These are phyloP conservation scores for Phytopythium chamaehyphon DNA, from an alignment of 352 stramenopile genomes.

Conservation along the genomic window DNA sequence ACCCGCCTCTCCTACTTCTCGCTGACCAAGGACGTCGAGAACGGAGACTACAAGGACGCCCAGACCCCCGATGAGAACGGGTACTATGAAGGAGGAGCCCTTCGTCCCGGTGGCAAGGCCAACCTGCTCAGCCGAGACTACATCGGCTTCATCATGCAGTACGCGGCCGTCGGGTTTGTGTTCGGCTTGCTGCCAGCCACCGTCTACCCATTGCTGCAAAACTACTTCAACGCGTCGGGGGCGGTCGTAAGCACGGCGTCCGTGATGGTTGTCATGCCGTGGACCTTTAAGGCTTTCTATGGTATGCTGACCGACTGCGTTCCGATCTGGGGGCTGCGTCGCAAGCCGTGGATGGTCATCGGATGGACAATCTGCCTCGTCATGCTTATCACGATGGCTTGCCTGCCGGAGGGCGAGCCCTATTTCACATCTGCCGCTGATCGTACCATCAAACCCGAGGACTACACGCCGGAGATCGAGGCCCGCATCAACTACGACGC, in stretches of 20 bases:
- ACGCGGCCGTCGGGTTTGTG: constrained; percentile 16
- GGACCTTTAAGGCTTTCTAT: constrained; percentile 27
- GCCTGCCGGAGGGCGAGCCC: constrained; percentile 15
- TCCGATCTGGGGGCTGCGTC: constrained; percentile 15
- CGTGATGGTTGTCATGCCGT: constrained; percentile 43
- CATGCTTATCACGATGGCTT: constrained; percentile 24
- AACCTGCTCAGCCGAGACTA: constrained; percentile 18
- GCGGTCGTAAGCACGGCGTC: constrained; percentile 10
- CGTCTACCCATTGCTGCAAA: constrained; percentile 27
- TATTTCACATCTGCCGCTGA: constrained; percentile 18
- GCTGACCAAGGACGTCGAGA: constrained; percentile 13
- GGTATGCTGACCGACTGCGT: constrained; percentile 17
- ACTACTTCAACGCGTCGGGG: constrained; percentile 21
- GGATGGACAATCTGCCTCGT: constrained; percentile 24
- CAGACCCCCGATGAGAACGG: constrained; percentile 31
- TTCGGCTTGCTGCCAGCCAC: constrained; percentile 21
- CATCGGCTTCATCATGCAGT: constrained; percentile 22
- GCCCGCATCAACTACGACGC: constrained; percentile 15
- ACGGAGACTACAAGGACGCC: constrained; percentile 19
- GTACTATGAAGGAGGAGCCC: constrained; percentile 15
- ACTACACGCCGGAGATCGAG: constrained; percentile 15
- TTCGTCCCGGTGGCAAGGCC: constrained; percentile 13
- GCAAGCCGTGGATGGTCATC: constrained; percentile 17
- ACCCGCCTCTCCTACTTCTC: constrained; percentile 30
- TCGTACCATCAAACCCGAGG: constrained; percentile 11